These are phyloP conservation scores for Hypoxylon sp. DNA, from an alignment of 2,329 filamentous ascomycete genomes.

Conservation along the genomic window DNA sequence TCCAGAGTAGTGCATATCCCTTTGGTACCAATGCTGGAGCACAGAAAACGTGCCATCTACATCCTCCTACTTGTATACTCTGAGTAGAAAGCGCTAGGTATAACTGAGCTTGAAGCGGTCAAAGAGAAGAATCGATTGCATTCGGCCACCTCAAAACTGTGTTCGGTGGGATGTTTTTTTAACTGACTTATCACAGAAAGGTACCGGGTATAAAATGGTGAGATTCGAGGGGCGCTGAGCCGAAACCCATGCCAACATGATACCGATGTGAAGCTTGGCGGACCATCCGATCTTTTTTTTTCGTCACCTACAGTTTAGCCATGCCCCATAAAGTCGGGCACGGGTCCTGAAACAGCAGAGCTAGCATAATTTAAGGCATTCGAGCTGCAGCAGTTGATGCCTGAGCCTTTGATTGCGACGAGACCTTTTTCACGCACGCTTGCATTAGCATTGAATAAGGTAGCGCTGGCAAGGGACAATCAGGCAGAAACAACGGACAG, in stretches of 20 bases:
- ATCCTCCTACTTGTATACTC: too few species aligned
- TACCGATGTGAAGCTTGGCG: conserved; percentile 18
- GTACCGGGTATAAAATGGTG: neutral
- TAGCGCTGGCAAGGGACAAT: neutral
- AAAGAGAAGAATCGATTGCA: neutral
- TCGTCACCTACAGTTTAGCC: conserved; percentile 4
- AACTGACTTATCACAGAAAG: too few species aligned
- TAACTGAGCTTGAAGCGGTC: neutral
- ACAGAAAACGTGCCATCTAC: too few species aligned
- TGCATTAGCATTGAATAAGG: conserved; percentile 10
- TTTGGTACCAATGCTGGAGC: too few species aligned
- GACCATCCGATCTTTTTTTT: conserved; percentile 13
- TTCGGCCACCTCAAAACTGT: neutral
- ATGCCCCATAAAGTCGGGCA: conserved; percentile 23
- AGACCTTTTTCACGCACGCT: conserved; percentile 1
- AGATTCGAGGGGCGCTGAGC: neutral
- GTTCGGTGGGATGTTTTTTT: neutral
- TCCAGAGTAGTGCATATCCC: too few species aligned
- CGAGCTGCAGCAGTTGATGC: conserved; percentile 14
- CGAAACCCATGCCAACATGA: neutral
- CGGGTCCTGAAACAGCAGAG: conserved; percentile 21
- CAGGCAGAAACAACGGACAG: neutral
- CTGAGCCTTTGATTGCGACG: conserved; percentile 6
- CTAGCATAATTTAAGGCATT: conserved; percentile 26
- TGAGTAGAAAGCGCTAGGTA: neutral